Evolutionary conservation across 2,329 filamentous ascomycete genomes (phyloP).

Genomic region (Nemania serpens): DNA sequence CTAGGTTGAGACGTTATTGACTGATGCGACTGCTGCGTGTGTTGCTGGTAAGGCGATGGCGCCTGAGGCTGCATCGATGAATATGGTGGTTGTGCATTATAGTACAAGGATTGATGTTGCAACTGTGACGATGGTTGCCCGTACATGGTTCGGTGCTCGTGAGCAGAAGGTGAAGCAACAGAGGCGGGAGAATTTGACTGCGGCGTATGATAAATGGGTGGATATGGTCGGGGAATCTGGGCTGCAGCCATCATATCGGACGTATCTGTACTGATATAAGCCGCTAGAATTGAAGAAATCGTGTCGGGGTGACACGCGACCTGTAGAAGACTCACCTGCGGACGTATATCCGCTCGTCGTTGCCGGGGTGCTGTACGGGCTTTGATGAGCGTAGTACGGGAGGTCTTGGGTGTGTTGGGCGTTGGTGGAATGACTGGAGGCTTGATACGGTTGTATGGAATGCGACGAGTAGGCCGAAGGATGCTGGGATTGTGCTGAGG

Average conservation of each 20-base stretch:
- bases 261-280: conserved; percentile 51
- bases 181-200: conserved; percentile 95
- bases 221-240: conserved; percentile 78
- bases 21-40: conserved; percentile 58
- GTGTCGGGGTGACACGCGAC: conserved; percentile 20
- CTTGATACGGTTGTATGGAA: conserved; percentile 70
- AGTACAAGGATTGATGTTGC: conserved; percentile 82
- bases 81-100: conserved; percentile 62
- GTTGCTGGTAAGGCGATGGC: conserved; percentile 65
- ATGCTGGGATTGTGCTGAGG: conserved; percentile 63
- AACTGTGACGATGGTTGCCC: conserved; percentile 78
- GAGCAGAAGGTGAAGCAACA: conserved; percentile 84
- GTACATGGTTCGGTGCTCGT: conserved; percentile 89
- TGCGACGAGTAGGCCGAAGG: conserved; percentile 72
- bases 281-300: conserved; percentile 11
- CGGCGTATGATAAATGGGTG: conserved; percentile 92
- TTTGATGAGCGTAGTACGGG: conserved; percentile 78
- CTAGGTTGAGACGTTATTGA: conserved; percentile 67
- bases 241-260: conserved; percentile 70
- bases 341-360: conserved; percentile 84
- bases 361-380: conserved; percentile 82
- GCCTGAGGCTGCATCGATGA: conserved; percentile 69
- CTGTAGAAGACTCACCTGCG: conserved; percentile 67
- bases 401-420: conserved; percentile 70
- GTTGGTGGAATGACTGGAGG: conserved; percentile 64